Percentiles rank a stretch among this genome's conserved stretches.
Conservation (phyloP, 768 basidiomycete species). For the Suillus spraguei region DNA sequence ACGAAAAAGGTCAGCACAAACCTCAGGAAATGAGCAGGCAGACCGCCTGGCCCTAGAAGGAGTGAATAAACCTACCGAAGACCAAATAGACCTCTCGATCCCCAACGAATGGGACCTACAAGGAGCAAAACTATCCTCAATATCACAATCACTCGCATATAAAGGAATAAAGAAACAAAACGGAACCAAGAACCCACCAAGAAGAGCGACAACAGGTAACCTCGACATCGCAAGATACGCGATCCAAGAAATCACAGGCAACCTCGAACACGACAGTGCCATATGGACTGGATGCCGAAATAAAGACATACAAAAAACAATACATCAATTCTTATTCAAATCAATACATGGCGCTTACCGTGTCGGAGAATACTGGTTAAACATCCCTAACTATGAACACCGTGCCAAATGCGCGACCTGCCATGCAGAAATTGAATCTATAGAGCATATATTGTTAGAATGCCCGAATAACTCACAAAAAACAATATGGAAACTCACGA, state of each 20-base stretch:
- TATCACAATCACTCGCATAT: not conserved
- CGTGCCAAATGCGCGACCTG: too few relatives aligned
- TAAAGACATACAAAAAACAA: too few relatives aligned
- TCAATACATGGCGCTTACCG: too few relatives aligned
- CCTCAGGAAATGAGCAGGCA: conserved; percentile 25
- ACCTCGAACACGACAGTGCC: not conserved
- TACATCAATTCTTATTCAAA: too few relatives aligned
- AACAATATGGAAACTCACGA: too few relatives aligned
- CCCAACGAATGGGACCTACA: not conserved
- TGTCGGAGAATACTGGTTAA: too few relatives aligned
- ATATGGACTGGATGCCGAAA: not conserved
- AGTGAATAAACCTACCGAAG: too few relatives aligned
- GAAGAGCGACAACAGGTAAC: not conserved
- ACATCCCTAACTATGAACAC: too few relatives aligned
- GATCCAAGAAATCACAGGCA: not conserved
- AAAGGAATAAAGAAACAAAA: not conserved
- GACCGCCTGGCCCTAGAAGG: conserved; percentile 24
- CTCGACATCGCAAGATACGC: not conserved
- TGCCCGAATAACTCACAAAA: too few relatives aligned
- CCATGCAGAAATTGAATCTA: too few relatives aligned
- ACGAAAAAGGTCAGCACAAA: conserved; percentile 16
- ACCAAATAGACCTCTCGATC: not conserved
- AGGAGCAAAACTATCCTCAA: not conserved
- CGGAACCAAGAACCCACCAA: not conserved
- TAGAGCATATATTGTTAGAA: too few relatives aligned